phyloP scores from a whole-genome alignment of 2,329 filamentous ascomycete species.

The Claviceps sp. region DNA sequence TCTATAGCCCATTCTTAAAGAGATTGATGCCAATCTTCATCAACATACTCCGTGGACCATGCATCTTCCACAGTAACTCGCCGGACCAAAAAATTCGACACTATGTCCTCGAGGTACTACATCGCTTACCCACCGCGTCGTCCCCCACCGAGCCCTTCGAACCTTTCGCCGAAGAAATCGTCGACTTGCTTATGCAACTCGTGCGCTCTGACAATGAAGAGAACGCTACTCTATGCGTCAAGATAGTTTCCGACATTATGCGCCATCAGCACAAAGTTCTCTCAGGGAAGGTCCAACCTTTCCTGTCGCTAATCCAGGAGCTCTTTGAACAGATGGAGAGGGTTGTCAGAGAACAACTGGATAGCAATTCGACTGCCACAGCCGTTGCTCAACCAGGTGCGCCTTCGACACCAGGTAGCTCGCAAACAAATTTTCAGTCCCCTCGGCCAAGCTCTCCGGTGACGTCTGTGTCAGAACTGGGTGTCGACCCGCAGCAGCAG shows the following conservation, averaged over 20 bases:
- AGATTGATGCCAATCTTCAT: slow-evolving; percentile 85
- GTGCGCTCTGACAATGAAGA: slow-evolving; percentile 94
- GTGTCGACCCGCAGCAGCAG: slow-evolving; percentile 67
- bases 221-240: slow-evolving; percentile 95
- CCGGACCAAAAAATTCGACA: slow-evolving; percentile 88
- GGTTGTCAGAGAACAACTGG: slow-evolving; percentile 89
- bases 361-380: slow-evolving; percentile 55
- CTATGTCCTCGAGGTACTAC: slow-evolving; percentile 85
- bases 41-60: slow-evolving; percentile 68
- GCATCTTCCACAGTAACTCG: slow-evolving; percentile 82
- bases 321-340: slow-evolving; percentile 92
- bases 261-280: slow-evolving; percentile 81
- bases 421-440: slow-evolving; percentile 66
- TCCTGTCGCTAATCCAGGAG: slow-evolving; percentile 83
- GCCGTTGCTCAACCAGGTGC: slow-evolving; percentile 38
- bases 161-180: slow-evolving; percentile 74
- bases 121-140: slow-evolving; percentile 63
- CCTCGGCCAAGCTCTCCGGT: slow-evolving; percentile 83
- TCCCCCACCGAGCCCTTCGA: slow-evolving; percentile 70
- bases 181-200: slow-evolving; percentile 78
- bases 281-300: slow-evolving; percentile 66
- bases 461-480: slow-evolving; percentile 67
- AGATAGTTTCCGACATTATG: slow-evolving; percentile 94
- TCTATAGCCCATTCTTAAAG: slow-evolving; percentile 70
- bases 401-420: slow-evolving; percentile 53